Evolutionary conservation across 2,329 filamentous ascomycete species (phyloP).

Genomic region (Aspergillus tanneri): DNA sequence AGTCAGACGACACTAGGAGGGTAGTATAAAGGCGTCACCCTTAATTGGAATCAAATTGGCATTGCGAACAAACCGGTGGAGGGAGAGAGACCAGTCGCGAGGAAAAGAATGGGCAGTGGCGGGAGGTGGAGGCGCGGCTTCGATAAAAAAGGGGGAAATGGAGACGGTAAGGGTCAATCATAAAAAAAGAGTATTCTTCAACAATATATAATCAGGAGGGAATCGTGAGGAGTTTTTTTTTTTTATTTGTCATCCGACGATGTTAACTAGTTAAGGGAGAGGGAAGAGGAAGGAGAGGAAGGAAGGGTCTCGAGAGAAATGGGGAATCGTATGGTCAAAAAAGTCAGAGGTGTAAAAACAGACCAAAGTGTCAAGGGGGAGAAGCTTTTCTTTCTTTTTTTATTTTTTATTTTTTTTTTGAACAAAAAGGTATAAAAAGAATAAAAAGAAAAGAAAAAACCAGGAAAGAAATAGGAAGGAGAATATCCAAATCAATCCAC

Average conservation of each 20-base stretch:
- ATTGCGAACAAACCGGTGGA: slow-evolving; percentile 15
- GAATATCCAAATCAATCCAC: slow-evolving; percentile 4
- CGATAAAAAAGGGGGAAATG: slow-evolving; percentile 19
- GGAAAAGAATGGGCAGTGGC: slow-evolving; percentile 6
- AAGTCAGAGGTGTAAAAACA: not conserved
- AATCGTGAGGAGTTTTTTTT: not conserved
- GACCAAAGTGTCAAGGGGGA: not conserved
- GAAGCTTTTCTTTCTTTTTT: too few relatives aligned
- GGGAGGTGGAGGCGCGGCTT: slow-evolving; percentile 14
- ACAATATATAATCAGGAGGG: slow-evolving; percentile 1
- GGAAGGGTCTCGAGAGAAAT: too few relatives aligned
- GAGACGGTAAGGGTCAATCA: slow-evolving; percentile 18
- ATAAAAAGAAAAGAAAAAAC: not conserved
- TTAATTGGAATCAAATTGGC: slow-evolving; percentile 15
- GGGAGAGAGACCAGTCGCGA: slow-evolving; percentile 5
- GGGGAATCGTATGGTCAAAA: too few relatives aligned
- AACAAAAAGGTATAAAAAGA: not conserved
- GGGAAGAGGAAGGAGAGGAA: too few relatives aligned
- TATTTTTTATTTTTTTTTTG: too few relatives aligned
- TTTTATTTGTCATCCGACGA: too few relatives aligned
- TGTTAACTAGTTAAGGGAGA: too few relatives aligned
- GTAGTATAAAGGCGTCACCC: slow-evolving; percentile 12
- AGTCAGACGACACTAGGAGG: not conserved
- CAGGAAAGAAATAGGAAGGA: not conserved
- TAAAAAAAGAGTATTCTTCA: slow-evolving; percentile 4